These are phyloP conservation scores for Jasminum sambac DNA, from an alignment of 257 asterid species.

Conservation along the genomic window DNA sequence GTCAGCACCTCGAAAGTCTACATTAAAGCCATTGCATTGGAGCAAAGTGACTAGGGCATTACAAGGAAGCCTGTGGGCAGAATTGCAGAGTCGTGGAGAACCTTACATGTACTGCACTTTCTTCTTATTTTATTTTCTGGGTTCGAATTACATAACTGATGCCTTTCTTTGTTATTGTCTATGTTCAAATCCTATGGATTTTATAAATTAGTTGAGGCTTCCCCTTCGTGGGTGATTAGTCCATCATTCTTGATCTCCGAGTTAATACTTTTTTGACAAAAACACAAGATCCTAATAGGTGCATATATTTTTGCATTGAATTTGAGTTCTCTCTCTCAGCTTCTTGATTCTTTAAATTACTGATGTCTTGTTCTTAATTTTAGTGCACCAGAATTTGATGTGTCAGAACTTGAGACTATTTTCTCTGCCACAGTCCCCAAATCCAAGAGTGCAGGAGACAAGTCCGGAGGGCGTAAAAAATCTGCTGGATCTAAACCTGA, in stretches of 20 bases:
- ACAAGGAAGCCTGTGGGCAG: conserved; percentile 99
- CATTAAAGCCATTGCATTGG: conserved; percentile 95
- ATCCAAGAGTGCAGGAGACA: conserved; percentile 65
- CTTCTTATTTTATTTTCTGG: conserved; percentile 27
- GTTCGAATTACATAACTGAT: conserved; percentile 11
- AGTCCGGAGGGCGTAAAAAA: conserved; percentile 79
- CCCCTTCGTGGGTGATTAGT: conserved; percentile 11
- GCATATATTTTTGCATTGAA: conserved; percentile 15
- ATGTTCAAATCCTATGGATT: background rate
- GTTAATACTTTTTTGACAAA: conserved; percentile 17
- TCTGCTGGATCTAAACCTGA: conserved; percentile 95
- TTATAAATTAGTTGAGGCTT: conserved; percentile 12
- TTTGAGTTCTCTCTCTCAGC: conserved; percentile 16
- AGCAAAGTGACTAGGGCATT: conserved; percentile 94
- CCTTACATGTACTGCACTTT: conserved; percentile 72
- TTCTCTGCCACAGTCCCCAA: conserved; percentile 91
- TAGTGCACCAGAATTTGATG: conserved; percentile 95
- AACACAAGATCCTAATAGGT: conserved; percentile 6
- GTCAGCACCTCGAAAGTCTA: conserved; percentile 68
- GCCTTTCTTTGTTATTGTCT: conserved; percentile 5
- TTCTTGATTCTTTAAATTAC: conserved; percentile 20
- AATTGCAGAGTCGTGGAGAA: conserved; percentile 85
- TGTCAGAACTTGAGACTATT: conserved; percentile 87
- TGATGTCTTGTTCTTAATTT: conserved; percentile 31
- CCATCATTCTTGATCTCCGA: conserved; percentile 13